Evolutionary conservation across 331 rosid genomes (phyloP).

Genomic region (Rhamnella rubrinervis): DNA sequence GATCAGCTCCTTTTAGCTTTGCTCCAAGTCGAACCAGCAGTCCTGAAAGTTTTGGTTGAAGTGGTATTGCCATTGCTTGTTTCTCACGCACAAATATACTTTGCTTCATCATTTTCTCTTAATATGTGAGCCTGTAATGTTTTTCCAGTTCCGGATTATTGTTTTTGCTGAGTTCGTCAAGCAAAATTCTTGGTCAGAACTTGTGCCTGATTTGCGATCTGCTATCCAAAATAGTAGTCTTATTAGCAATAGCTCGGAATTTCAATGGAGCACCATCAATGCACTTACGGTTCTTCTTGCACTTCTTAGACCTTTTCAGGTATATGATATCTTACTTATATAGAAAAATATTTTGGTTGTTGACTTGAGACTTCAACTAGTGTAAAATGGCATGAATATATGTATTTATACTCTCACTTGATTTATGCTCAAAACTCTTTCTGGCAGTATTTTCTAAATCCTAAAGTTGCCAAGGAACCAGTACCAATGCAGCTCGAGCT

Average conservation of each 20-base stretch:
- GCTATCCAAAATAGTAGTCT: conserved; percentile 73
- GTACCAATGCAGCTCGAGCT: conserved; percentile 72
- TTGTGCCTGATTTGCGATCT: conserved; percentile 58
- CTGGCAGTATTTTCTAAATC: conserved; percentile 69
- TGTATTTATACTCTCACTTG: background rate
- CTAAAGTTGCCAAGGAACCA: conserved; percentile 70
- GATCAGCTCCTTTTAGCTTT: conserved; percentile 65
- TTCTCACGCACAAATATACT: too few relatives aligned
- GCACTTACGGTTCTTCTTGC: conserved; percentile 67
- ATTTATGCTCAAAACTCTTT: conserved; percentile 11
- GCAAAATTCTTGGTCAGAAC: conserved; percentile 68
- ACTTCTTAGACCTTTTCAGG: conserved; percentile 86
- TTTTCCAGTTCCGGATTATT: conserved; percentile 63
- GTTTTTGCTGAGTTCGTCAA: conserved; percentile 65
- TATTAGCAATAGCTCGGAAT: conserved; percentile 30
- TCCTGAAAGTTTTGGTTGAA: conserved; percentile 71
- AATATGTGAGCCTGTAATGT: background rate
- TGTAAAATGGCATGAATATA: background rate
- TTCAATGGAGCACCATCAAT: conserved; percentile 60
- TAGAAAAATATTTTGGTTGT: background rate
- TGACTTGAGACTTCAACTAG: too few relatives aligned
- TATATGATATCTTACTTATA: conserved; percentile 5
- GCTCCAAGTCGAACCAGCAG: conserved; percentile 57
- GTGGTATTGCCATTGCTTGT: conserved; percentile 40
- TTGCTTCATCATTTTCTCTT: too few relatives aligned